Base-by-base conservation (phyloP, 257 asterid genomes). In the Nicotiana undulata region DNA sequence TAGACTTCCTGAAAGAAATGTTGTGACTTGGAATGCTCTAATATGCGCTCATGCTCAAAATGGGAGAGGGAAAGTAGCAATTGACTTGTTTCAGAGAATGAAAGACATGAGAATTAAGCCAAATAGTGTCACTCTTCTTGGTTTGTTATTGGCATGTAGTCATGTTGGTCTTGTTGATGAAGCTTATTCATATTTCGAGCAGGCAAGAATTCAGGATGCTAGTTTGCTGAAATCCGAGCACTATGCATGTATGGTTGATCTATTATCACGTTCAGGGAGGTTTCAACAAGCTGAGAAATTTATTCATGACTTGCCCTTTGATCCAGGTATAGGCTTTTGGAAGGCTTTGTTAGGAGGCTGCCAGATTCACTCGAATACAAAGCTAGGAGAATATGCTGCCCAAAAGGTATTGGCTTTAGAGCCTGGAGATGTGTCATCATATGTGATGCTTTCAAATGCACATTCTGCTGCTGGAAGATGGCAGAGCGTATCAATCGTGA, bases 281-380 rank as follows among this genome's bases (percentile, higher is more conserved):
- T 92, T 95, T 75, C 44, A 58, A 56, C 97, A 93, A 82, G 98
- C 93, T 0, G 81, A 88, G 86, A 83, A 79, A 55, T 92, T 93
- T 75, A 83, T 95, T 10, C n/a, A 51, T 1, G 89, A 87, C 2
- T 77, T 95, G 90, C 99, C 98, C 4, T 95, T 95, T 63, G 92
- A 90, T 17, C 97, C 94, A 4, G 97, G 98, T 5, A 81, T 92
- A 0, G 98, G 97, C 20, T 92, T 95, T 63, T 95, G 99, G 99
- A 95, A 95, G 86, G 95, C 98, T 0, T 64, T 95, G 77, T 87
- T 95, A 3, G 97, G 97, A 16, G 99, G 98, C 9, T 95, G 97
- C 64, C 93, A 81, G 81, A 88, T 91, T 15, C 97, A 93, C 78
- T 86, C 90, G 7, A 93, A 95, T 40, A 5, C 79, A 13, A 87